These are phyloP conservation scores for Sugiyamaella chiloensis DNA, from an alignment of 805 yeast species.

Conservation along the genomic window DNA sequence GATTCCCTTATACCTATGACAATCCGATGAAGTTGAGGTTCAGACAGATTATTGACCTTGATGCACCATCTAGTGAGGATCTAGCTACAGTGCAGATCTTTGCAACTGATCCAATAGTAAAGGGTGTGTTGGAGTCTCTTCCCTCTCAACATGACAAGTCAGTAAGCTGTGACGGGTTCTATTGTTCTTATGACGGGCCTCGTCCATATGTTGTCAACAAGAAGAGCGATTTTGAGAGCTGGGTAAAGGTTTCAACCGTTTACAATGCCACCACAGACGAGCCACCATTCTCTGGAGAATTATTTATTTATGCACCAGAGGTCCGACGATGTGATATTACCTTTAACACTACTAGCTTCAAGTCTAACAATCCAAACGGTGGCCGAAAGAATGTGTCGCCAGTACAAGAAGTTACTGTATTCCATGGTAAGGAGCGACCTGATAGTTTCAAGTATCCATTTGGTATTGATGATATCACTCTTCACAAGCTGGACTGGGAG, in stretches of 20 bases:
- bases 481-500: slow-evolving; percentile 65
- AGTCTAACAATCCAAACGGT: slow-evolving; percentile 28
- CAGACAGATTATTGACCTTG: slow-evolving; percentile 56
- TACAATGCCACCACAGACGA: slow-evolving; percentile 40
- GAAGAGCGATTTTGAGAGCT: slow-evolving; percentile 40
- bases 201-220: slow-evolving; percentile 48
- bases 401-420: slow-evolving; percentile 59
- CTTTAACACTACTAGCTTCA: slow-evolving; percentile 51
- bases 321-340: slow-evolving; percentile 62
- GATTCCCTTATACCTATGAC: slow-evolving; percentile 54
- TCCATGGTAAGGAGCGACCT: slow-evolving; percentile 15
- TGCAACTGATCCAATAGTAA: slow-evolving; percentile 52
- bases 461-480: slow-evolving; percentile 62
- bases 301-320: slow-evolving; percentile 54
- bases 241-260: slow-evolving; percentile 50
- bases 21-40: slow-evolving; percentile 73
- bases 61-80: slow-evolving; percentile 25
- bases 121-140: slow-evolving; percentile 50
- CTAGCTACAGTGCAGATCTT: slow-evolving; percentile 41
- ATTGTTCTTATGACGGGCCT: slow-evolving; percentile 50
- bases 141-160: slow-evolving; percentile 53
- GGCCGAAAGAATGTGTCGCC: slow-evolving; percentile 46
- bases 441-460: slow-evolving; percentile 49
- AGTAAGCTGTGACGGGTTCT: slow-evolving; percentile 29
- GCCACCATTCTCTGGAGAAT: slow-evolving; percentile 48